Percentiles rank a stretch among this genome's conserved stretches.
These are phyloP conservation scores for Primulina tabacum DNA, from an alignment of 257 asterid species.

Conservation along the genomic window DNA sequence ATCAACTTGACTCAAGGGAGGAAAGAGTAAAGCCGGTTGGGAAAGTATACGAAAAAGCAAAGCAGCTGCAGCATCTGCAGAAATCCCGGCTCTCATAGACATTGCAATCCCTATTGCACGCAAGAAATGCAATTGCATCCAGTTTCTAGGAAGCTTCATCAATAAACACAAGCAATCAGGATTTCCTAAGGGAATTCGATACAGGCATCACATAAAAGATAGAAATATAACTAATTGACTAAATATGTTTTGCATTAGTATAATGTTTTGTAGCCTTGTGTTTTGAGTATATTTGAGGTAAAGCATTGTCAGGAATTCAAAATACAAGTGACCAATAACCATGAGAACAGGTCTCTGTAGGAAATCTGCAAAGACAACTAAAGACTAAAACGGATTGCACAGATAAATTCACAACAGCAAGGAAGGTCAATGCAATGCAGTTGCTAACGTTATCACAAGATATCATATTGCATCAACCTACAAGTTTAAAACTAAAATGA, in stretches of 20 bases:
- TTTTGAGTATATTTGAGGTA: not conserved
- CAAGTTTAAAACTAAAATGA: too few species aligned
- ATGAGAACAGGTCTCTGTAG: too few species aligned
- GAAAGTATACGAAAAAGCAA: conserved; percentile 94
- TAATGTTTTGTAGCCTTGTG: not conserved
- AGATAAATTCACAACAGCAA: too few species aligned
- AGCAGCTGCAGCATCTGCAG: conserved; percentile 99
- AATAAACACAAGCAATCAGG: conserved; percentile 31
- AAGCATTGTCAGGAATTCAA: not conserved
- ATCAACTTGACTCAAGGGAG: conserved; percentile 90
- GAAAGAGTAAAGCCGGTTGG: conserved; percentile 95
- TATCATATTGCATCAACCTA: too few species aligned
- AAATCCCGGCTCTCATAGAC: conserved; percentile 98
- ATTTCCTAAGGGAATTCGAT: conserved; percentile 7
- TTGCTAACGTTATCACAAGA: too few species aligned
- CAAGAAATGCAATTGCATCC: conserved; percentile 99
- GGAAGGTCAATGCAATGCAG: too few species aligned
- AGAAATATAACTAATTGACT: too few species aligned
- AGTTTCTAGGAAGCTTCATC: conserved; percentile 90
- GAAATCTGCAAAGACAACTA: too few species aligned
- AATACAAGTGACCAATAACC: not conserved
- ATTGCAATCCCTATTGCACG: conserved; percentile 97
- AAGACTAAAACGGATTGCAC: too few species aligned
- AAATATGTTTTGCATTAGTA: not conserved
- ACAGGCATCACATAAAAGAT: not conserved